A percentile compares a stretch with the other conserved stretches of the same genome.
Conservation (phyloP, 2,329 filamentous ascomycete species). For the Ophiostoma novo-ulmi region DNA sequence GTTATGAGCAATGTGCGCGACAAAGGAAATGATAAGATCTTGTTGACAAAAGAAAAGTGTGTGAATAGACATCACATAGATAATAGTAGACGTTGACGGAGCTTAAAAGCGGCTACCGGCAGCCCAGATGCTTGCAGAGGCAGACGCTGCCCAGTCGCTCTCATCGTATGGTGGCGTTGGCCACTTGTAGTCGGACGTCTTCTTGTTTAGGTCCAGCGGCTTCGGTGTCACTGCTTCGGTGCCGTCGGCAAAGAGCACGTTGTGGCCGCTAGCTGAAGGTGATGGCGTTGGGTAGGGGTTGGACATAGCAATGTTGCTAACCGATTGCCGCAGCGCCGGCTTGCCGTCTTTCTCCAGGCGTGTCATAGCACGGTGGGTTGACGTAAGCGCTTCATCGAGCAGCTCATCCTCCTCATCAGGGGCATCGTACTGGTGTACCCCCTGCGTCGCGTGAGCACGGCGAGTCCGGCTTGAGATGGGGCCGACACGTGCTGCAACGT, state of each 20-base stretch:
- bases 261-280: constrained; percentile 76
- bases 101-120: constrained; percentile 58
- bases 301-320: constrained; percentile 56
- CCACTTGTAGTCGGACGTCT: constrained; percentile 64
- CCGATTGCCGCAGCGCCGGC: constrained; percentile 55
- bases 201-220: constrained; percentile 63
- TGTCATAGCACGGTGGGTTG: constrained; percentile 69
- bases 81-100: neutral
- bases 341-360: constrained; percentile 57
- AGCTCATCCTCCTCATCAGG: constrained; percentile 96
- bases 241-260: constrained; percentile 65
- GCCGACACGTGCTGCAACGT: constrained; percentile 50
- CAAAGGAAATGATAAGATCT: constrained; percentile 19
- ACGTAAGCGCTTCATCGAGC: constrained; percentile 78
- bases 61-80: constrained; percentile 6
- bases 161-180: constrained; percentile 95
- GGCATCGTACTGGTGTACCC: constrained; percentile 82
- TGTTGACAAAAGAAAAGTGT: constrained; percentile 15
- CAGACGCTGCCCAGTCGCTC: constrained; percentile 81
- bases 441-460: constrained; percentile 68
- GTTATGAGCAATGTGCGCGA: constrained; percentile 6
- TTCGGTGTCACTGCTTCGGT: constrained; percentile 60
- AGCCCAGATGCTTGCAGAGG: constrained; percentile 75
- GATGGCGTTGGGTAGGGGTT: constrained; percentile 64
- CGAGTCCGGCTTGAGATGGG: constrained; percentile 77